Evolutionary conservation across 139 green algal genomes (phyloP).

Genomic region (Tetraselmis striata): DNA sequence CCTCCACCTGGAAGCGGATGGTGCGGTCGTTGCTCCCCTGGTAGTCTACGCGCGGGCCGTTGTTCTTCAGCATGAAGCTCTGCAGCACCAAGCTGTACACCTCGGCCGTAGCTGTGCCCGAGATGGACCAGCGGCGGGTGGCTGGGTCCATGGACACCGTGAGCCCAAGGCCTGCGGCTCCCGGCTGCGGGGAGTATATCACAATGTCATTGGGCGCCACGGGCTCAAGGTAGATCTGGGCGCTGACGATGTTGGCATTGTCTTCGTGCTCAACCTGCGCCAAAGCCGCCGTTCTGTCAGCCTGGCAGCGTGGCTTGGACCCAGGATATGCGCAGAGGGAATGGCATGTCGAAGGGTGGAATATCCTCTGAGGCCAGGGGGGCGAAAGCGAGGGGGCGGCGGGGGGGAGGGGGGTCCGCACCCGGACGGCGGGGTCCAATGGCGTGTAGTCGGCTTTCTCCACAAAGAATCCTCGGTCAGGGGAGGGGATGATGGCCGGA

Average conservation of each 20-base stretch:
- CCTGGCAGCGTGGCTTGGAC: too few relatives aligned
- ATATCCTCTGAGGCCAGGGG: too few relatives aligned
- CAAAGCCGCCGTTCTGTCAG: too few relatives aligned
- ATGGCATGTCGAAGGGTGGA: too few relatives aligned
- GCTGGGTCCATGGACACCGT: neutral
- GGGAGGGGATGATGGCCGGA: neutral
- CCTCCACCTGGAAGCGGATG: neutral
- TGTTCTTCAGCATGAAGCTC: neutral
- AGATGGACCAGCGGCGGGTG: neutral
- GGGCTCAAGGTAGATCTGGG: neutral
- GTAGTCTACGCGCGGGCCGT: neutral
- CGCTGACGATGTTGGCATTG: neutral
- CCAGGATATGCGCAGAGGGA: too few relatives aligned
- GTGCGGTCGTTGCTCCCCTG: neutral
- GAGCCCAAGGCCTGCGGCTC: neutral
- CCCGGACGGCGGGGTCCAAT: neutral
- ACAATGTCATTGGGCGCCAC: neutral
- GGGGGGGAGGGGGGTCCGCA: too few relatives aligned
- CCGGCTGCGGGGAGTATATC: neutral
- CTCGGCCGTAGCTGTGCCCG: neutral
- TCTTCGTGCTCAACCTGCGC: neutral
- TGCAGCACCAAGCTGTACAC: neutral
- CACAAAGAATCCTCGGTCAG: neutral
- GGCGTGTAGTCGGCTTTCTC: neutral
- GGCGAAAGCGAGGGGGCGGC: neutral